Base-by-base conservation (phyloP, 2,329 filamentous ascomycete species). In the Hypoxylon rubiginosum region DNA sequence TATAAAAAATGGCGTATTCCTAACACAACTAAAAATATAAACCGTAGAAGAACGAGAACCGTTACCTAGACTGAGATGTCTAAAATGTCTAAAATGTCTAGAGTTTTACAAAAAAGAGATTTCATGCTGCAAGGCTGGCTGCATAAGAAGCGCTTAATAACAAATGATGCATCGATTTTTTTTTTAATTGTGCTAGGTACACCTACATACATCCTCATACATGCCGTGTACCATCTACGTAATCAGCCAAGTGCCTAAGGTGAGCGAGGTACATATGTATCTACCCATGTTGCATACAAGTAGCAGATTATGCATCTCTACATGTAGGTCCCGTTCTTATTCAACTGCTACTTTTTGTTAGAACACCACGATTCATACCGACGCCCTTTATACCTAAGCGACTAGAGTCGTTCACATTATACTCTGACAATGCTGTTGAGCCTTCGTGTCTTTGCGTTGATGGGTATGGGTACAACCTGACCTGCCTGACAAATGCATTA, bases 401-500 rank as follows among this genome's bases (percentile, higher is more conserved):
- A n/a, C n/a, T n/a, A n/a, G n/a, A n/a, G n/a, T n/a, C n/a, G n/a
- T n/a, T n/a, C n/a, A n/a, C n/a, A n/a, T n/a, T n/a, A n/a, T n/a
- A n/a, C n/a, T n/a, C n/a, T n/a, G 17, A 3, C 10, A 17, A 46
- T 46, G 11, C 9, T 10, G 2, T 43, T 43, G 39, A 19, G n/a
- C n/a, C n/a, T n/a, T n/a, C 11, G 11, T 46, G 2, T 46, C 43
- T 24, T 30, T 30, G 9, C 13, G 32, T 34, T 10, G 9, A 34
- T 34, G 9, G 2, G 24, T 46, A 4, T 9, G 21, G 8, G 1
- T 36, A 36, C 39, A 39, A 28, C n/a, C n/a, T n/a, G n/a, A n/a
- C n/a, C n/a, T n/a, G n/a, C 11, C 49, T 56, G 41, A 32, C 36
- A 43, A 55, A 55, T 43, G 8, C 39, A 19, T n/a, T n/a, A n/a